phyloP scores from a whole-genome alignment of 257 asterid species.

The Paraleonurus japonicus region DNA sequence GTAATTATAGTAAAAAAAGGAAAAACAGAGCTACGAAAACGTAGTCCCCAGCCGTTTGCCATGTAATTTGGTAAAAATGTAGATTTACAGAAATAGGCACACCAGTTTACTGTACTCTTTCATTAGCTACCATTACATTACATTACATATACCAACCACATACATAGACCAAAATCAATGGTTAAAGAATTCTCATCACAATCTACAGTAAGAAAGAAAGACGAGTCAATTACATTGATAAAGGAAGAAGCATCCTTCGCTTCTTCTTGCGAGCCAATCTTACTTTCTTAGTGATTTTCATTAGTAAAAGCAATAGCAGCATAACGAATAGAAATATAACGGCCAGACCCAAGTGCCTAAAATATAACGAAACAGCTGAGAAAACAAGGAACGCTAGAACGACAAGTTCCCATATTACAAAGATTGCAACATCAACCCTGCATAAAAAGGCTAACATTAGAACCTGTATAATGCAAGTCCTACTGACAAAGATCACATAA shows the following conservation, averaged over 20 bases:
- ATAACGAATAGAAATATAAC: slow-evolving; percentile 45
- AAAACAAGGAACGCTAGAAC: slow-evolving; percentile 68
- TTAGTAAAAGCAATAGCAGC: slow-evolving; percentile 48
- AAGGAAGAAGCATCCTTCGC: slow-evolving; percentile 88
- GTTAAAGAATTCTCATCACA: slow-evolving; percentile 38
- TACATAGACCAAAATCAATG: slow-evolving; percentile 21
- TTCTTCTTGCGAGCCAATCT: slow-evolving; percentile 66
- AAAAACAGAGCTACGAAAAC: background rate
- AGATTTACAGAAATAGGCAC: slow-evolving; percentile 20
- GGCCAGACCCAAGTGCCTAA: slow-evolving; percentile 60
- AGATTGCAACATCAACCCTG: slow-evolving; percentile 80
- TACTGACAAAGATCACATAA: background rate
- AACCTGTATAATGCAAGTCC: background rate
- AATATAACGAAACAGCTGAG: slow-evolving; percentile 70
- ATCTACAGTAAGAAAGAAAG: slow-evolving; percentile 28
- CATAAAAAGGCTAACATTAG: slow-evolving; percentile 23
- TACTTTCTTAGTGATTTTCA: slow-evolving; percentile 66
- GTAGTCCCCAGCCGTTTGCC: background rate
- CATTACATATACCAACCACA: background rate
- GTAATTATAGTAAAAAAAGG: background rate
- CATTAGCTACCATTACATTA: slow-evolving; percentile 28
- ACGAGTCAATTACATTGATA: slow-evolving; percentile 54
- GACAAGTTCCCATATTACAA: slow-evolving; percentile 77
- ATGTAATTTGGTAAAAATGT: background rate
- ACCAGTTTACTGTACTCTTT: slow-evolving; percentile 23